Percentiles rank a stretch among this genome's conserved stretches.
Conservation (phyloP, 805 yeast species). For the Myxozyma sirexii region DNA sequence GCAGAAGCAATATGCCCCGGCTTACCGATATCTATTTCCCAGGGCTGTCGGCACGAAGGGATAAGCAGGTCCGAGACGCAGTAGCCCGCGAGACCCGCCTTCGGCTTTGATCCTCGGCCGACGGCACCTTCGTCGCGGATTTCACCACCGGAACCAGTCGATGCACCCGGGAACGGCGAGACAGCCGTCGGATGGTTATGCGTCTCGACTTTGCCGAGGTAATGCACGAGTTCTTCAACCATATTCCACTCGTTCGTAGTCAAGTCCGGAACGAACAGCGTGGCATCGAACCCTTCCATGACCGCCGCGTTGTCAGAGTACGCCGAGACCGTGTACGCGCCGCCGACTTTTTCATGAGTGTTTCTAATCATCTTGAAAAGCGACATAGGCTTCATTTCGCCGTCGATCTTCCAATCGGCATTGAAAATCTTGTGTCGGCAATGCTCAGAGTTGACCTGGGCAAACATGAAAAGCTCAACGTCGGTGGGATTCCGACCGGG, state of each 20-base stretch:
- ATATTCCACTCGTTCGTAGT: conserved; percentile 72
- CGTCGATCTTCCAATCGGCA: conserved; percentile 97
- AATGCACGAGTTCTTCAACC: conserved; percentile 76
- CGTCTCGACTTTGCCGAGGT: conserved; percentile 94
- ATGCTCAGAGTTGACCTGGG: conserved; percentile 98
- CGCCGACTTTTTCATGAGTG: conserved; percentile 68
- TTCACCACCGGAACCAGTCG: conserved; percentile 99
- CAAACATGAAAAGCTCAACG: conserved; percentile 97
- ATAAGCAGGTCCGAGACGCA: conserved; percentile 87
- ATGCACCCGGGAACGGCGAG: conserved; percentile 99
- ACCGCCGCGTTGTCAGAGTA: conserved; percentile 98
- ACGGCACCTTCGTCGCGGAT: conserved; percentile 99
- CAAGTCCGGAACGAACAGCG: conserved; percentile 74
- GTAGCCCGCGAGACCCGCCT: conserved; percentile 94
- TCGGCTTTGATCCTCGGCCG: conserved; percentile 96
- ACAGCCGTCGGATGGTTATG: conserved; percentile 99
- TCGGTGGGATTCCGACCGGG: conserved; percentile 91
- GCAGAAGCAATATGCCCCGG: conserved; percentile 93
- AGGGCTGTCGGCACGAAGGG: conserved; percentile 85
- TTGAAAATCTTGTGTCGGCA: conserved; percentile 99
- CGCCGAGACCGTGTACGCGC: conserved; percentile 81
- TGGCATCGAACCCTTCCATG: conserved; percentile 76
- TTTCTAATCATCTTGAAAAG: conserved; percentile 94
- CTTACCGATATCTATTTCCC: conserved; percentile 90
- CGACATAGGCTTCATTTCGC: conserved; percentile 67